Evolutionary conservation across 2,329 filamentous ascomycete genomes (phyloP), one percentile per base, ranked within the genome.

Genomic region (Curvularia verruculosa): DNA sequence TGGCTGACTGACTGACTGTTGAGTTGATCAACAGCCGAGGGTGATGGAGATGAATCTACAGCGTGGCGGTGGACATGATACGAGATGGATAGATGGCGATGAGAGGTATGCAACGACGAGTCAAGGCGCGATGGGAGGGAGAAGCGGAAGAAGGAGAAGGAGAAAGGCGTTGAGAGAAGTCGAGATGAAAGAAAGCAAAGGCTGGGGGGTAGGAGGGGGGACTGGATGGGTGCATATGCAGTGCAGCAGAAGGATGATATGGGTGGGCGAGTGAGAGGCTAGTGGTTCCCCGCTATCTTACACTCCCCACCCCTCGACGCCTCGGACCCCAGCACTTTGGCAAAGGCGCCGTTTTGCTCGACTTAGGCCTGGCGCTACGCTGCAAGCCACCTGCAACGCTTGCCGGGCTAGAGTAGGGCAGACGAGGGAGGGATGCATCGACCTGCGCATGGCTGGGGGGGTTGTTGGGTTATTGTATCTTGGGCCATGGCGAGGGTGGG

Each of bases 351-450:
- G 67, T 67, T 64, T 63, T 64, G 50, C 58, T 59, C 63, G 58
- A 70, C 58, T 61, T 66, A 68, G 49, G 23, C 63, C 56, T 55
- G 64, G 61, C 61, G 65, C 62, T 50, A 28, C 57, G 41, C 62
- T 70, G 70, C 70, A 72, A 59, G 69, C 71, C 69, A 60, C 64
- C 59, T 70, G 68, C 70, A 68, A 31, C 63, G 61, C 63, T 64
- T 58, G 59, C 60, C 41, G 56, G 55, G 50, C 64, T 55, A 60
- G 58, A 52, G 26, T 29, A 29, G 26, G 26, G 26, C 26, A 29
- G n/a, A n/a, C n/a, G n/a, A n/a, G n/a, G n/a, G n/a, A n/a, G n/a
- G n/a, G 24, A 8, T 26, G 24, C 26, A 29, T 29, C 26, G 26
- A 29, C n/a, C n/a, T n/a, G n/a, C n/a, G n/a, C n/a, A n/a, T n/a